A percentile compares a stretch with the other conserved stretches of the same genome.
phyloP scores from a whole-genome alignment of 805 yeast species.

The Ogataea saltuana region DNA sequence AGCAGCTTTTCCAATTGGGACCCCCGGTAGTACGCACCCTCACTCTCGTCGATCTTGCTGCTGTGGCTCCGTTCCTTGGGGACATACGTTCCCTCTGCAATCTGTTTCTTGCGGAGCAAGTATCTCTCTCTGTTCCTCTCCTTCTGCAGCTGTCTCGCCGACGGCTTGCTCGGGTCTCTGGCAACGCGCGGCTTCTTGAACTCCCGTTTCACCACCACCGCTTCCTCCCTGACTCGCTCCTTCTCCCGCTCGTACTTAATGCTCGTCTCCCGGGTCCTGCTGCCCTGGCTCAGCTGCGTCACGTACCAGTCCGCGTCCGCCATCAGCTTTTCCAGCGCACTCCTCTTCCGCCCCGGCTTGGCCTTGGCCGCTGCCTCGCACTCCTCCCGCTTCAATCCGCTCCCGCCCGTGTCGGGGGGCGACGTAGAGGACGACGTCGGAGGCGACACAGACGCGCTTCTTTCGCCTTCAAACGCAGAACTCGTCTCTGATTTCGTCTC shows the following conservation, averaged over 20 bases:
- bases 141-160: conserved; percentile 7
- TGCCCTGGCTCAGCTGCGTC: conserved; percentile 14
- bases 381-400: conserved; percentile 4
- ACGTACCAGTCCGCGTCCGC: conserved; percentile 34
- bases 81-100: conserved; percentile 14
- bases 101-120: conserved; percentile 10
- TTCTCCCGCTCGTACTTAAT: conserved; percentile 16
- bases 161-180: conserved; percentile 6
- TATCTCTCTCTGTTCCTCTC: conserved; percentile 1
- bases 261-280: conserved; percentile 15
- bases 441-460: conserved; percentile 8
- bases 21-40: conserved; percentile 28
- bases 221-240: conserved; percentile 7
- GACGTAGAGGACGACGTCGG: conserved; percentile 10
- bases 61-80: conserved; percentile 3
- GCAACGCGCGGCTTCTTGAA: background rate
- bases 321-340: conserved; percentile 18
- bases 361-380: background rate
- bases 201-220: background rate
- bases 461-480: conserved; percentile 15
- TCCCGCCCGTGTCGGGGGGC: conserved; percentile 13
- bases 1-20: conserved; percentile 21
- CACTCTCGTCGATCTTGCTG: conserved; percentile 2
- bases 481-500: conserved; percentile 14
- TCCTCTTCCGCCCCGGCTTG: background rate